Evolutionary conservation across 2,329 filamentous ascomycete species (phyloP).

Genomic region (Daldinia sp.): DNA sequence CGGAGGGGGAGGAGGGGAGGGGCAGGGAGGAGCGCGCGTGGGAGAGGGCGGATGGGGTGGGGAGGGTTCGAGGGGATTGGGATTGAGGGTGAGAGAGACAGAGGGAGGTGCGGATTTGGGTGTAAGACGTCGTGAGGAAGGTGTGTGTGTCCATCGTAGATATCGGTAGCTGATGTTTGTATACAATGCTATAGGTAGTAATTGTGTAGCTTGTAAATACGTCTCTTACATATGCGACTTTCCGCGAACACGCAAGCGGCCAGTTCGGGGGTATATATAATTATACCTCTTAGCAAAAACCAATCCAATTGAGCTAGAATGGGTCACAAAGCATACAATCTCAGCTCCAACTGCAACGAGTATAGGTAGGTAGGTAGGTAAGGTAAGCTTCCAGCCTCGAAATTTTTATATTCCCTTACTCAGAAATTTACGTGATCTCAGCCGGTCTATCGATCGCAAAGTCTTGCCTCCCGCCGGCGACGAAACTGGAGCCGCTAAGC

Average conservation of each 20-base stretch:
- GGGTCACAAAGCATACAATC: too few species aligned
- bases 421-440: constrained; percentile 10
- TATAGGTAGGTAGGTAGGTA: too few species aligned
- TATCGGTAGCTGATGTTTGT: not conserved
- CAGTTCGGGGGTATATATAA: too few species aligned
- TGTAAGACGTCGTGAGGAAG: constrained; percentile 36
- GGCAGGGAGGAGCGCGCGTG: constrained; percentile 54
- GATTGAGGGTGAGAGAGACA: constrained; percentile 23
- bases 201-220: not conserved
- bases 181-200: not conserved
- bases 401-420: not conserved
- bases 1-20: constrained; percentile 39
- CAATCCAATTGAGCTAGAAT: too few species aligned
- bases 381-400: too few species aligned
- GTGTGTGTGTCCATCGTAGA: constrained; percentile 22
- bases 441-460: constrained; percentile 42
- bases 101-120: constrained; percentile 35
- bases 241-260: too few species aligned
- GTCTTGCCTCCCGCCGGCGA: constrained; percentile 31
- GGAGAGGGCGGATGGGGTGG: constrained; percentile 47
- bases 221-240: not conserved
- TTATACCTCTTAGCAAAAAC: too few species aligned
- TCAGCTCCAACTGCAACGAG: too few species aligned
- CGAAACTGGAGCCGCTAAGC: not conserved
- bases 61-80: constrained; percentile 51